Percentiles rank a stretch among this genome's conserved stretches.
These are phyloP conservation scores for Panellus pusillus DNA, from an alignment of 768 basidiomycete species.

Conservation along the genomic window DNA sequence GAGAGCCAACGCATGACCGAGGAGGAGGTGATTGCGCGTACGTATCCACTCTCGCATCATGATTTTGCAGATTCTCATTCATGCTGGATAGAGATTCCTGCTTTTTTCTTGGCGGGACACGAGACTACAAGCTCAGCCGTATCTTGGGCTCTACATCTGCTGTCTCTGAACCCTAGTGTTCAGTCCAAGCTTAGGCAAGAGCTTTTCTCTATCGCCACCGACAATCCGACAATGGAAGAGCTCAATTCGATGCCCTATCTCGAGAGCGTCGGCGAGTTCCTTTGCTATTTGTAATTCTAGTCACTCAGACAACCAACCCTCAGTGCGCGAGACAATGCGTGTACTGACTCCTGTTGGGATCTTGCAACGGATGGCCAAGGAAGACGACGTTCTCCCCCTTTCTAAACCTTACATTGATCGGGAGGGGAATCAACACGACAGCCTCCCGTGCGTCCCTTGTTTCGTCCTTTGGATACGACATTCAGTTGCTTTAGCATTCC, in stretches of 20 bases:
- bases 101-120: constrained; percentile 42
- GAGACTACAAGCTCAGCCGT: constrained; percentile 19
- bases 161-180: constrained; percentile 36
- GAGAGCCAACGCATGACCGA: constrained; percentile 47
- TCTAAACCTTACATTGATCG: constrained; percentile 44
- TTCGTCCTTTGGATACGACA: not conserved
- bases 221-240: constrained; percentile 44
- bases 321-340: constrained; percentile 57
- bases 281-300: no score
- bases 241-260: constrained; percentile 41
- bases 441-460: constrained; percentile 27
- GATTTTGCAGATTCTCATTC: constrained; percentile 23
- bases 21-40: constrained; percentile 41
- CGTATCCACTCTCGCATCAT: not conserved
- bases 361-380: constrained; percentile 44
- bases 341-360: constrained; percentile 51
- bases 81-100: constrained; percentile 32
- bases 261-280: constrained; percentile 25
- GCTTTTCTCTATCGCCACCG: constrained; percentile 32
- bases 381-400: constrained; percentile 57
- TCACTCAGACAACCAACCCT: not conserved
- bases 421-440: constrained; percentile 39
- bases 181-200: constrained; percentile 48
- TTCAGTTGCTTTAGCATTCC: constrained; percentile 29
- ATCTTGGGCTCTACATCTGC: constrained; percentile 45